phyloP scores from a whole-genome alignment of 805 yeast species.

The Kodamaea kaohsiungensis region DNA sequence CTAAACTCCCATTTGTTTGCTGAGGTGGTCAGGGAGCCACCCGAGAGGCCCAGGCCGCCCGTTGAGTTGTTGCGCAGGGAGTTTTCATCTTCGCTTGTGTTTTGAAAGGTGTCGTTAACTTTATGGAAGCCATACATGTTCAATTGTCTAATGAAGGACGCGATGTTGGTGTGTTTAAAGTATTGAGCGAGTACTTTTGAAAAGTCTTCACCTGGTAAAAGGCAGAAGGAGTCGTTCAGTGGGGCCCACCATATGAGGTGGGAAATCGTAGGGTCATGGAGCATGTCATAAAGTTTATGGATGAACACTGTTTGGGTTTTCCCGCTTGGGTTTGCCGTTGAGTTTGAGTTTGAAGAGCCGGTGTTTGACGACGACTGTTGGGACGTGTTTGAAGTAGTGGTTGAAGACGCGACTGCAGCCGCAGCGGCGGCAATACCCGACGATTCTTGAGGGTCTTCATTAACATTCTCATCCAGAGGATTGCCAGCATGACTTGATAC shows the following conservation, averaged over 20 bases:
- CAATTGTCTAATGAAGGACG: conserved; percentile 43
- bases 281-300: conserved; percentile 88
- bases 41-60: conserved; percentile 11
- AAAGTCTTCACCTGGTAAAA: conserved; percentile 86
- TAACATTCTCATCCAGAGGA: not conserved
- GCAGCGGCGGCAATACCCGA: not conserved
- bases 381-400: not conserved
- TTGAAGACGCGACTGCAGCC: not conserved
- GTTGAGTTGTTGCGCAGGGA: conserved; percentile 11
- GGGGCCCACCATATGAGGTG: conserved; percentile 88
- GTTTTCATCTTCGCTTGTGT: conserved; percentile 12
- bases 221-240: conserved; percentile 67
- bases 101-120: conserved; percentile 41
- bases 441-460: not conserved
- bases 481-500: not conserved
- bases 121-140: conserved; percentile 50
- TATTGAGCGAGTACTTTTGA: conserved; percentile 66
- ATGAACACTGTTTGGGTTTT: conserved; percentile 60
- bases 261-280: conserved; percentile 70
- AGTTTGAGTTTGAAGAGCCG: conserved; percentile 1
- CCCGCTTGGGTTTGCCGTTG: conserved; percentile 14
- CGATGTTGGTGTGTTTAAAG: conserved; percentile 47
- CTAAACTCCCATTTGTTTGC: conserved; percentile 76
- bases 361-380: not conserved
- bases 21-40: conserved; percentile 22